A percentile compares a stretch with the other conserved stretches of the same genome.
These are phyloP conservation scores for Metschnikowia koreensis DNA, from an alignment of 805 yeast species.

Conservation along the genomic window DNA sequence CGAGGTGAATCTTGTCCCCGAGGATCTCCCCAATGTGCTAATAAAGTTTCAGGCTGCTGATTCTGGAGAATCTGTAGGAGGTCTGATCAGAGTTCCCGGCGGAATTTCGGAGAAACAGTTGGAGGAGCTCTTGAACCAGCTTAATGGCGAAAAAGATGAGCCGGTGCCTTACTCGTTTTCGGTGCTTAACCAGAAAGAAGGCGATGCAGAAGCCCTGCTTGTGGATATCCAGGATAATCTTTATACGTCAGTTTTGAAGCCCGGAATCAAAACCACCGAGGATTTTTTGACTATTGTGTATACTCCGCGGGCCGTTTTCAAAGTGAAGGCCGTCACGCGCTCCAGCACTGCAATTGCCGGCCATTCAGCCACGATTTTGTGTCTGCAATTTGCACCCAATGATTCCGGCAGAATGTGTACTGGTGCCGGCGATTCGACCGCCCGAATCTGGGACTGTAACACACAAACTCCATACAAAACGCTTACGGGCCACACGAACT, in stretches of 20 bases:
- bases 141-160: slow-evolving; percentile 69
- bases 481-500: slow-evolving; percentile 79
- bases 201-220: slow-evolving; percentile 35
- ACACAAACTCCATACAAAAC: slow-evolving; percentile 89
- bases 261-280: slow-evolving; percentile 86
- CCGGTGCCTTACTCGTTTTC: slow-evolving; percentile 90
- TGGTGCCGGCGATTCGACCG: slow-evolving; percentile 95
- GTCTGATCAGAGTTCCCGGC: slow-evolving; percentile 89
- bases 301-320: slow-evolving; percentile 93
- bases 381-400: slow-evolving; percentile 91
- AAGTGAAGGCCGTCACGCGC: slow-evolving; percentile 86
- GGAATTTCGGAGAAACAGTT: slow-evolving; percentile 79
- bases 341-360: slow-evolving; percentile 92
- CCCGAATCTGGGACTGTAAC: slow-evolving; percentile 94
- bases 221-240: slow-evolving; percentile 77
- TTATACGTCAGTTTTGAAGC: slow-evolving; percentile 78
- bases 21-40: slow-evolving; percentile 80
- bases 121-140: slow-evolving; percentile 80
- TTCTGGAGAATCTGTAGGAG: slow-evolving; percentile 83
- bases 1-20: slow-evolving; percentile 71
- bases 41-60: slow-evolving; percentile 91
- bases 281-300: slow-evolving; percentile 87
- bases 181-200: slow-evolving; percentile 46
- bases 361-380: slow-evolving; percentile 89
- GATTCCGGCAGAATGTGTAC: slow-evolving; percentile 83